Evolutionary conservation across 805 yeast genomes (phyloP).

Genomic region (Candida mattraensis): DNA sequence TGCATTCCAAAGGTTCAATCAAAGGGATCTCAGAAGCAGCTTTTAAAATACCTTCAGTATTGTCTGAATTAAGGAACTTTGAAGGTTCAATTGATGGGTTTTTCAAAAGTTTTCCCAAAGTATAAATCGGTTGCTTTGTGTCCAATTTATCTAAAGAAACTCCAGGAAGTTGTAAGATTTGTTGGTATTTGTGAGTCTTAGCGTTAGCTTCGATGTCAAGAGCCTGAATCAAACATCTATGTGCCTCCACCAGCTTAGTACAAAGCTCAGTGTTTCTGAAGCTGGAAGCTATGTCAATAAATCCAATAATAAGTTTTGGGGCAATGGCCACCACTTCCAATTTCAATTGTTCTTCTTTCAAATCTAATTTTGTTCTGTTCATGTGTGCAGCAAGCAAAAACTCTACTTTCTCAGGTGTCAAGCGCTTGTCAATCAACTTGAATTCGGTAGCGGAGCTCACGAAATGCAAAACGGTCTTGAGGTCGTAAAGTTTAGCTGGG

Average conservation of each 20-base stretch:
- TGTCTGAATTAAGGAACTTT: slow-evolving; percentile 54
- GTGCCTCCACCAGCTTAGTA: slow-evolving; percentile 58
- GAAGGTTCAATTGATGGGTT: slow-evolving; percentile 55
- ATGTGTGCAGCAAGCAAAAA: slow-evolving; percentile 57
- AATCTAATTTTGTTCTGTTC: slow-evolving; percentile 43
- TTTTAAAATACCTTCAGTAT: slow-evolving; percentile 43
- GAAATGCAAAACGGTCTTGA: slow-evolving; percentile 57
- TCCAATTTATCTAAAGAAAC: slow-evolving; percentile 53
- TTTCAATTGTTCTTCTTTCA: slow-evolving; percentile 42
- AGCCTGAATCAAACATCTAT: slow-evolving; percentile 75
- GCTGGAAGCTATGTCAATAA: slow-evolving; percentile 76
- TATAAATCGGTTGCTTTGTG: slow-evolving; percentile 50
- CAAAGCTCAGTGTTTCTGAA: slow-evolving; percentile 75
- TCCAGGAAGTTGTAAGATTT: slow-evolving; percentile 79
- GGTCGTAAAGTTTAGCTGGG: slow-evolving; percentile 64
- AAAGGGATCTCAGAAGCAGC: slow-evolving; percentile 69
- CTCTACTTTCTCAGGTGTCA: slow-evolving; percentile 48
- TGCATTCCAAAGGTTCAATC: slow-evolving; percentile 65
- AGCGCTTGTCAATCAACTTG: slow-evolving; percentile 38
- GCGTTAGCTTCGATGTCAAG: slow-evolving; percentile 44
- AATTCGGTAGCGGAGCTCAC: slow-evolving; percentile 70
- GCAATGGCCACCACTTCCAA: slow-evolving; percentile 60
- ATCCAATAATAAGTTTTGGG: slow-evolving; percentile 65
- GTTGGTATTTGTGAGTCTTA: slow-evolving; percentile 49
- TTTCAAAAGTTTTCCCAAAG: slow-evolving; percentile 69